Base-by-base conservation (phyloP, 352 stramenopile species). In the Phytophthora vignae region DNA sequence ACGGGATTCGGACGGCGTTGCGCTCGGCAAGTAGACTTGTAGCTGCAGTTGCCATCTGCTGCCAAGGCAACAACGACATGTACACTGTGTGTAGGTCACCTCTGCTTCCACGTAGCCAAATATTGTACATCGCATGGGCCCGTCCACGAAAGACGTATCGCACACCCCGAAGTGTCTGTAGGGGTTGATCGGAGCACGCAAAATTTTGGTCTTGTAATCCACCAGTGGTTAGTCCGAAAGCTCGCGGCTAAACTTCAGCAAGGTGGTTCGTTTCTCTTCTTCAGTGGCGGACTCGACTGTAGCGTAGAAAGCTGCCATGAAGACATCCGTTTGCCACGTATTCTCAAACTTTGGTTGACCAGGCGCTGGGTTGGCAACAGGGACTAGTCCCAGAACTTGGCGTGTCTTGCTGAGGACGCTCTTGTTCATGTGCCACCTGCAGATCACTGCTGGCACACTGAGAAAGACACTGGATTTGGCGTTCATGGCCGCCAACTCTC, bases 71-170 rank as follows among this genome's bases (percentile, higher is more conserved):
- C 15, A 40, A 38, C 25, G 25, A 29, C 25, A 29, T 29, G 25
- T 29, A 38, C 31, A 46, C 38, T n/a, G 38, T 46, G 38, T n/a
- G n/a, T 2, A 46, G 8, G 4, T 46, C 38, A 2, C 38, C 14
- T 17, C 38, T 6, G 4, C 5, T 7, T 9, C 11, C 11, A 17
- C 36, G 50, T n/a, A 67, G 21, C 50, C 33, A 67, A 7, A 12
- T 29, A 4, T 67, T 67, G 25, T 33, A 46, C 33, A 48, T 67
- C 0, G 50, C 21, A 8, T 67, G 60, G 10, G 33, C 55, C 36
- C 60, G 21, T 67, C 60, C 14, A 55, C 36, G n/a, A 60, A 12
- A 9, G 49, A 67, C 2, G 60, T 67, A 17, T 67, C 22, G 2
- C 50, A 22, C n/a, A 60, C 33, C 1, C 50, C 49, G 21, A 60